Percentiles rank a stretch among this genome's conserved stretches.
These are phyloP conservation scores for Gautieria morchelliformis DNA, from an alignment of 768 basidiomycete species.

Conservation along the genomic window DNA sequence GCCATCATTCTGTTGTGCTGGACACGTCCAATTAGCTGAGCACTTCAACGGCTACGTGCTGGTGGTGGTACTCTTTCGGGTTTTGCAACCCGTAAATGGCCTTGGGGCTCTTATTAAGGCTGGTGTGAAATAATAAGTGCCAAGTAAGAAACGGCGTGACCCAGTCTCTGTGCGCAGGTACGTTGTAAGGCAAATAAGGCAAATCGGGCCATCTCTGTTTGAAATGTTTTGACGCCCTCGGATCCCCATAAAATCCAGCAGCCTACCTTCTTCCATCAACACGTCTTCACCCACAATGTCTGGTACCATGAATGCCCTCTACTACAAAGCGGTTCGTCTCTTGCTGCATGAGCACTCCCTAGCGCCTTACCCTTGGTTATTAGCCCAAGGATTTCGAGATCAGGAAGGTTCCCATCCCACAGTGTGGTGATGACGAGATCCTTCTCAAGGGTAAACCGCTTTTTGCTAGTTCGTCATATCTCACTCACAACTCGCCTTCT, in stretches of 20 bases:
- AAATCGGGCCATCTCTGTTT: too few relatives aligned
- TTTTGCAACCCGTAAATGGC: too few relatives aligned
- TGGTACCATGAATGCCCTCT: constrained; percentile 63
- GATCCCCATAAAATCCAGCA: background rate
- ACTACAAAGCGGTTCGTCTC: constrained; percentile 50
- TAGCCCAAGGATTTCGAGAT: constrained; percentile 62
- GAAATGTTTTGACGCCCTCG: too few relatives aligned
- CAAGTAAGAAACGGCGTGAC: too few relatives aligned
- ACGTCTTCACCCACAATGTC: background rate
- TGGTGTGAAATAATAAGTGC: too few relatives aligned
- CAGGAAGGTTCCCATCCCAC: constrained; percentile 57
- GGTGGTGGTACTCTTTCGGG: too few relatives aligned
- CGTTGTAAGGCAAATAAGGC: too few relatives aligned
- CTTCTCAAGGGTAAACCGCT: constrained; percentile 53
- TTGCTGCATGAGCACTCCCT: background rate
- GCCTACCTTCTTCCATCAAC: background rate
- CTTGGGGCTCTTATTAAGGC: too few relatives aligned
- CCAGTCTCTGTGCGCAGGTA: too few relatives aligned
- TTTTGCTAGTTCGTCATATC: background rate
- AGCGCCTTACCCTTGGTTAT: constrained; percentile 12
- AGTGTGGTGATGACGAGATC: constrained; percentile 58
- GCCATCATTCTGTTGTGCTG: too few relatives aligned
- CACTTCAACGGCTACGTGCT: too few relatives aligned
- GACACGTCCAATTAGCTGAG: too few relatives aligned
- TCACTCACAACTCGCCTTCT: constrained; percentile 8